phyloP scores from a whole-genome alignment of 257 asterid species.

The Orobanche coerulescens region DNA sequence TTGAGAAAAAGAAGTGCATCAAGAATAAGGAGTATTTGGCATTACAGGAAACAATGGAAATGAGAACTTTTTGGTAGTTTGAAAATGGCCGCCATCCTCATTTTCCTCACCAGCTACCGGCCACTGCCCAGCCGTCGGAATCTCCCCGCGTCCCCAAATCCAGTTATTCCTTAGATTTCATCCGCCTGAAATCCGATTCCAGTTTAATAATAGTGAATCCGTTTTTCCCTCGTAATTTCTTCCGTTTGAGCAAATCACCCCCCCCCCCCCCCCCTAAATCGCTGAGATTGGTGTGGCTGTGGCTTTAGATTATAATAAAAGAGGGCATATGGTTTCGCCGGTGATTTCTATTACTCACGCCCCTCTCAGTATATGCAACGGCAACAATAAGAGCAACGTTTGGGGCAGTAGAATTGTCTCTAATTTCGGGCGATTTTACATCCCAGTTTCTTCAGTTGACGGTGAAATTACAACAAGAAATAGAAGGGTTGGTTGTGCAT shows the following conservation, averaged over 20 bases:
- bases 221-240: conserved; percentile 18
- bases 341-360: conserved; percentile 24
- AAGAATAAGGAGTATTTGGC: no score
- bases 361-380: conserved; percentile 25
- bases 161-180: not conserved
- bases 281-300: conserved; percentile 16
- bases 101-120: conserved; percentile 1
- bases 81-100: conserved; percentile 22
- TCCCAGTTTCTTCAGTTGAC: conserved; percentile 20
- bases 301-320: not conserved
- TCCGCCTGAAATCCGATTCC: not conserved
- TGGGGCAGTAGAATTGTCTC: conserved; percentile 9
- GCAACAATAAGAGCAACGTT: conserved; percentile 16
- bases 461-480: conserved; percentile 25
- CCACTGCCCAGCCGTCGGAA: conserved; percentile 3
- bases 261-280: conserved; percentile 19
- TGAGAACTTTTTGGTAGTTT: no score
- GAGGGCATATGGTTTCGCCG: conserved; percentile 28
- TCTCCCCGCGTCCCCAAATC: not conserved
- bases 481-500: conserved; percentile 48
- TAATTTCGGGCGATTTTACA: conserved; percentile 22
- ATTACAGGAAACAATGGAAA: no score
- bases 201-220: not conserved
- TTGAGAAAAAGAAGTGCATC: no score
- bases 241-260: conserved; percentile 12